Base-by-base conservation (phyloP, 2,329 filamentous ascomycete genomes). In the Pseudonectria buxi region DNA sequence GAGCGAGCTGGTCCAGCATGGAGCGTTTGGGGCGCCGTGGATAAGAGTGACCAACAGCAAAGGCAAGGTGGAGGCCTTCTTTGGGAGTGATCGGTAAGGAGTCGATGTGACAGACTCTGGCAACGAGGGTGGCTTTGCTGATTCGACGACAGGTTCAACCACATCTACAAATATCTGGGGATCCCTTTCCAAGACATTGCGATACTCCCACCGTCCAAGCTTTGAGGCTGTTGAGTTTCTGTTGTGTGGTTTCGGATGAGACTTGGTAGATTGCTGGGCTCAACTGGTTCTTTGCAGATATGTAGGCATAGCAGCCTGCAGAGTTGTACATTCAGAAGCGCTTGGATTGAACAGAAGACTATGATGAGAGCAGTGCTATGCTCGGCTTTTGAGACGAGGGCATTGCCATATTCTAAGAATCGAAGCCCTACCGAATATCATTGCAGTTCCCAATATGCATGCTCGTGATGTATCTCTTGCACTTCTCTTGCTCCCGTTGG, bases 11-110 rank as follows among this genome's bases (percentile, higher is more conserved):
- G 56, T 86, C 12, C 71, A 75, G 26, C 65, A 63, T 32, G 85
- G 84, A 0, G 85, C 84, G 0, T 90, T 85, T 58, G 86, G 86
- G 0, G 76, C 78, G 32, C 86, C 86, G 2, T 90, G 85, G 84
- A 67, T 85, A 41, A 80, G 78, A 72, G 83, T 79, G 3, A 69
- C 66, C 13, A 76, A 82, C 47, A 56, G 53, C 2, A 57, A 71
- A 42, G 81, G 80, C 0, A 57, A 68, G 37, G 68, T 68, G 32
- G 78, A 84, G 62, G 75, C 80, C 0, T 86, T 88, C 55, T 89
- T 89, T 59, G 84, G 84, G 3, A 87, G 82, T 59, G 84, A 89
- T 61, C 65, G 77, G 74, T 63, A 37, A 43, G 53, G 49, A 28
- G 10, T 6, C 6, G 7, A 5, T 10, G 9, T 4, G 4, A 0